These are phyloP conservation scores for Trametes elegans DNA, from an alignment of 768 basidiomycete species.

Conservation along the genomic window DNA sequence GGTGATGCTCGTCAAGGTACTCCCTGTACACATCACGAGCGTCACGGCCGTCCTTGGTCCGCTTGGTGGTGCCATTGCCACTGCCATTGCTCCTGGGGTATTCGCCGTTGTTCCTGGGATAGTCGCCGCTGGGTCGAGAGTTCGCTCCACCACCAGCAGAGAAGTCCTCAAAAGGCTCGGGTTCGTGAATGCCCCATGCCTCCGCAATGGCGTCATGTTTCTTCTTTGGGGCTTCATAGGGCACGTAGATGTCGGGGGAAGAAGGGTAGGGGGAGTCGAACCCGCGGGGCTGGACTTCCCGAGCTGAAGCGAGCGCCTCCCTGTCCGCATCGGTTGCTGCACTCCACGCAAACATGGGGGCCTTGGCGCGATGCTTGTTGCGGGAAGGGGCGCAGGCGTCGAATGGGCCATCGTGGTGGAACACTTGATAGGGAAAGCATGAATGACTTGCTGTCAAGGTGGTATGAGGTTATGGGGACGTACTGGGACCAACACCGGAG, in stretches of 20 bases:
- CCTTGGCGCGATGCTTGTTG: conserved; percentile 74
- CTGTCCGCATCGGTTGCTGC: conserved; percentile 39
- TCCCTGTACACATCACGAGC: conserved; percentile 45
- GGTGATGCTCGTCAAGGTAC: conserved; percentile 39
- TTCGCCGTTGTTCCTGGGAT: conserved; percentile 54
- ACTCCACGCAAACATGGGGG: conserved; percentile 82
- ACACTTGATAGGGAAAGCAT: conserved; percentile 52
- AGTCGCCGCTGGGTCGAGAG: conserved; percentile 29
- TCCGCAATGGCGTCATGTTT: conserved; percentile 88
- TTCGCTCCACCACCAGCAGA: conserved; percentile 70
- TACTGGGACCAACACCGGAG: conserved; percentile 81
- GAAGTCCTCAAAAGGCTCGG: conserved; percentile 89
- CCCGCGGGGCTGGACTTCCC: conserved; percentile 22
- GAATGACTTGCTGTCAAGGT: conserved; percentile 2
- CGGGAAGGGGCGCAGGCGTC: conserved; percentile 90
- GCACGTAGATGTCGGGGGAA: conserved; percentile 35
- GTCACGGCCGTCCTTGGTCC: conserved; percentile 51
- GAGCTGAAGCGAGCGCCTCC: conserved; percentile 33
- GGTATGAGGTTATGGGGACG: conserved; percentile 31
- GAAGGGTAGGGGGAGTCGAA: conserved; percentile 48
- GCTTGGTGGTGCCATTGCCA: conserved; percentile 32
- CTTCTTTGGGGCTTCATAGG: conserved; percentile 70
- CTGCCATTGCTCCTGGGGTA: conserved; percentile 57
- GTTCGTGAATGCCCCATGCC: conserved; percentile 92
- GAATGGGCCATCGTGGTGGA: conserved; percentile 91